phyloP scores from a whole-genome alignment of 805 yeast genomes.

The Metschnikowia santaceciliae region DNA sequence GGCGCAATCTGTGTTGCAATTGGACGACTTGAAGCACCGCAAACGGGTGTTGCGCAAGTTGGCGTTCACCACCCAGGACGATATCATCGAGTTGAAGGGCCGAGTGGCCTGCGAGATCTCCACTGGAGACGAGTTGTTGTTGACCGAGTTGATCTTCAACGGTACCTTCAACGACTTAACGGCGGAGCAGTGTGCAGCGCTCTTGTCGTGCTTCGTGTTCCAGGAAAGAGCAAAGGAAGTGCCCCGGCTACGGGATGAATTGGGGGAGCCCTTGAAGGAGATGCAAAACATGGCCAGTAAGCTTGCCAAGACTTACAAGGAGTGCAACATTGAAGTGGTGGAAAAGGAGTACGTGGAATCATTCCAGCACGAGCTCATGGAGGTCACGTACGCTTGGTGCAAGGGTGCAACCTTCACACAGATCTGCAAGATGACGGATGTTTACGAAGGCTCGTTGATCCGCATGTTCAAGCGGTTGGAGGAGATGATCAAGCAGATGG shows the following conservation, averaged over 20 bases:
- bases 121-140: conserved; percentile 78
- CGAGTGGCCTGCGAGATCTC: conserved; percentile 96
- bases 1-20: conserved; percentile 87
- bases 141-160: conserved; percentile 91
- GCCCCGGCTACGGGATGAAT: conserved; percentile 80
- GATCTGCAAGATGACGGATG: conserved; percentile 98
- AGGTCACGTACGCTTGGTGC: conserved; percentile 95
- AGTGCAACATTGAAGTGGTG: conserved; percentile 82
- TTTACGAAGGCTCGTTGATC: conserved; percentile 93
- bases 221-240: conserved; percentile 91
- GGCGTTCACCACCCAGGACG: conserved; percentile 82
- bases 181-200: conserved; percentile 88
- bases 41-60: conserved; percentile 89
- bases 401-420: conserved; percentile 94
- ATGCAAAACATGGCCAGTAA: conserved; percentile 88
- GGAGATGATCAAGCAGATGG: conserved; percentile 86
- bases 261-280: conserved; percentile 86
- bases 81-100: conserved; percentile 93
- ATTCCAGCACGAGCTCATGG: conserved; percentile 93
- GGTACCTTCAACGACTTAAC: conserved; percentile 88
- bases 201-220: conserved; percentile 92
- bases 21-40: conserved; percentile 90
- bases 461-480: conserved; percentile 93
- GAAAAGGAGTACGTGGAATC: conserved; percentile 92
- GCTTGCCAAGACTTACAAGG: conserved; percentile 85